phyloP scores from a whole-genome alignment of 2,329 filamentous ascomycete species.

The Ustilaginoidea virens region DNA sequence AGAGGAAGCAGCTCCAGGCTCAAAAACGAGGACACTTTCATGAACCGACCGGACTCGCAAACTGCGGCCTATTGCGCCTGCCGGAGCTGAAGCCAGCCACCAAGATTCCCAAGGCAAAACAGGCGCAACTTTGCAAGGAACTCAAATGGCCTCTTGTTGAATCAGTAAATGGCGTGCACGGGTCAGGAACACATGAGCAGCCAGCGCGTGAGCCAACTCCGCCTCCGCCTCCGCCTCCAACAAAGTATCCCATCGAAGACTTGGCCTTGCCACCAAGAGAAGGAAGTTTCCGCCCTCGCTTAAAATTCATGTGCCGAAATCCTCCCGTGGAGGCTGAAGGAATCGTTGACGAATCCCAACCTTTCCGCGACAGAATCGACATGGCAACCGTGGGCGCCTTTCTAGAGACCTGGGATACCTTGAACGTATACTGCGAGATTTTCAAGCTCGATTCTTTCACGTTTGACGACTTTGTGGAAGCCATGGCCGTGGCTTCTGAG shows the following conservation, averaged over 20 bases:
- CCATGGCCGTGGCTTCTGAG: slow-evolving; percentile 62
- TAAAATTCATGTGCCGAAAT: slow-evolving; percentile 64
- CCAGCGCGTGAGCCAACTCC: slow-evolving; percentile 19
- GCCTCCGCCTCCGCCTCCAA: slow-evolving; percentile 51
- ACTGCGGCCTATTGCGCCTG: slow-evolving; percentile 38
- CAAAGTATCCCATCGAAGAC: slow-evolving; percentile 95
- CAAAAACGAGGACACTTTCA: slow-evolving; percentile 42
- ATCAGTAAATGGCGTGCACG: slow-evolving; percentile 22
- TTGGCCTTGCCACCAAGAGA: slow-evolving; percentile 61
- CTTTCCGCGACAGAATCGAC: slow-evolving; percentile 36
- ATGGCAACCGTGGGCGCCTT: slow-evolving; percentile 78
- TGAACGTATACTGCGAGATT: slow-evolving; percentile 96
- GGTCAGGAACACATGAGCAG: slow-evolving; percentile 1
- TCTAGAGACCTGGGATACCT: slow-evolving; percentile 86
- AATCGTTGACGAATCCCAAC: slow-evolving; percentile 5
- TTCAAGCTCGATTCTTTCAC: slow-evolving; percentile 94
- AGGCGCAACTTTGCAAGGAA: slow-evolving; percentile 26
- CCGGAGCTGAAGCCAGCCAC: slow-evolving; percentile 60
- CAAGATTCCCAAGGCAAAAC: slow-evolving; percentile 53
- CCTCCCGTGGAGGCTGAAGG: slow-evolving; percentile 34
- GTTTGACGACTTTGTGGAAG: slow-evolving; percentile 88
- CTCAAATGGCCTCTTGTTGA: slow-evolving; percentile 20
- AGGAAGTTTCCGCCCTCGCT: slow-evolving; percentile 49
- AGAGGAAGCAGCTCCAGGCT: slow-evolving; percentile 57
- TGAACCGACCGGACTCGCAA: slow-evolving; percentile 25